Evolutionary conservation across 148 eudicot genomes (phyloP), one percentile per base, ranked within the genome.

Genomic region (Nepenthes gracilis): DNA sequence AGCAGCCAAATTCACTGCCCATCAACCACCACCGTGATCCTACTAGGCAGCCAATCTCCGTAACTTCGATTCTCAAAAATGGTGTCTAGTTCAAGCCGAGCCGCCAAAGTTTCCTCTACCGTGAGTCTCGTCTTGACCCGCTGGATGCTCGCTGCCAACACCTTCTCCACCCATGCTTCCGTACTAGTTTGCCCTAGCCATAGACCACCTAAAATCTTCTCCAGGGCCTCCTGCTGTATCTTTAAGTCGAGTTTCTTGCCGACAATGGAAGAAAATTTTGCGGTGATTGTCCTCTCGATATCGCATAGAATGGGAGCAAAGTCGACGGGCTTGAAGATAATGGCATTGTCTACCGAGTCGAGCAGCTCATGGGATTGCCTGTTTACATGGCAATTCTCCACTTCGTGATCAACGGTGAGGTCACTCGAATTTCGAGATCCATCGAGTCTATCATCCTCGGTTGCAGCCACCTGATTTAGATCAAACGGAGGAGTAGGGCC

Each of bases 361-460:
- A 71, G 71, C 33, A 92, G 79, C 47, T 88, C 96, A 6, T 64
- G 69, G 15, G 53, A 49, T 2, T 49, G 74, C 60, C 72, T 71
- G 57, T 59, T 74, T 10, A 64, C 80, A 5, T 70, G 77, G 14
- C 70, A 67, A 11, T 54, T 73, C 9, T 84, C 88, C 35, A 78
- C 84, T 61, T 83, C 97, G 2, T 82, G 83, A 54, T 92, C 98
- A 1, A 74, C 64, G 2, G 95, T 86, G 32, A 93, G 77, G 54
- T 93, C 95, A 35, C 96, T 88, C n/a, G 94, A 85, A 43, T 81
- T 77, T 68, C 68, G 67, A 10, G 92, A 90, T 6, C 93, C 93
- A 12, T 86, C 95, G 0, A 78, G 70, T 49, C 81, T 70, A 43
- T 87, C 85, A 38, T 86, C 96, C 54, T 76, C 89, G 6, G 35